Evolutionary conservation across 306 rosid species (phyloP), one percentile per base, ranked within the genome.

Genomic region (Mimosa bimucronata): DNA sequence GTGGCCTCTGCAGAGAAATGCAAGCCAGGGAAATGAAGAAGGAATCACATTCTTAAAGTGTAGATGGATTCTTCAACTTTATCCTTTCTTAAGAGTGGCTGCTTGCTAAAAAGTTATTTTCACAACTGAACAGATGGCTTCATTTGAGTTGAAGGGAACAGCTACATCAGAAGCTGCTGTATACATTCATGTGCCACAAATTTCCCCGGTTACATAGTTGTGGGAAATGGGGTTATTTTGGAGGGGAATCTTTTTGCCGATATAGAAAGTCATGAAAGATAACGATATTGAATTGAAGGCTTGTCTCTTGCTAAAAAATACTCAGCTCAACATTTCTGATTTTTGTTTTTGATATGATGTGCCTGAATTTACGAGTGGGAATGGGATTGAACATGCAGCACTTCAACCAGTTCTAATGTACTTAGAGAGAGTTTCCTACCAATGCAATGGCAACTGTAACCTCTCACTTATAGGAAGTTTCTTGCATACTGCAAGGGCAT

Each of bases 11-110:
- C 48, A 12, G 1, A 58, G 21, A 37, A 69, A 69, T 19, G 69
- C n/a, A 7, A 13, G 21, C 45, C 12, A 21, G 23, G 53, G 16
- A 79, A 44, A 13, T 44, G 25, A 72, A 40, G 55, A 16, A 71
- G 37, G 83, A 80, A 80, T 73, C 78, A 9, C 13, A 67, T 79
- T 72, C 83, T 46, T 62, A 13, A 25, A 42, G 48, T 71, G 42
- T 5, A 15, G 25, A n/a, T 67, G 67, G 68, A 68, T 44, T 68
- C 48, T 31, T 61, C 50, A 57, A 40, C 50, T 34, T 14, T 7
- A 23, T 3, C 25, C 5, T 38, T 19, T 19, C 21, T 3, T 6
- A 3, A 34, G 28, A 2, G 48, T 18, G 6, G 48, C 48, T 38
- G 48, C 46, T 19, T n/a, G 48, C 65, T 46, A 23, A 10, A 31